Base-by-base conservation (phyloP, 192 early-diverging fungal genomes). In the Dispira parvispora region DNA sequence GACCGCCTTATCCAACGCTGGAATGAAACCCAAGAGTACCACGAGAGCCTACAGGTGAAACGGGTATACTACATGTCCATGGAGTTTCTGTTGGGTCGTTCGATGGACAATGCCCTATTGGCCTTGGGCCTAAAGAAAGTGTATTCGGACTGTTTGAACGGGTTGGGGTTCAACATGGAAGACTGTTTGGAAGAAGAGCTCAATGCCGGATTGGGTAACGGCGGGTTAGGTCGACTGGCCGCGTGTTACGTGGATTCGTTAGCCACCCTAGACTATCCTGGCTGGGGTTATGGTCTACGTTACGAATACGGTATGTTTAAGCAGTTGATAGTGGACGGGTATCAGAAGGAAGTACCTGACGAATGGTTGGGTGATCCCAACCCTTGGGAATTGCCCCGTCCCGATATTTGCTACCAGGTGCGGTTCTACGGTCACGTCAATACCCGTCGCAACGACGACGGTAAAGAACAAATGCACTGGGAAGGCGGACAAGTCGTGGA, bases 221-320 rank as follows among this genome's bases (percentile, higher is more conserved):
- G 96, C 65, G 96, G 96, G 69, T 77, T 98, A 10, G 96, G 93
- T 57, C 89, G 95, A 43, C 77, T 98, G 58, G 96, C 96, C 1
- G 96, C 96, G 46, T 98, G 96, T 72, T 98, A 94, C 65, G 91
- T 98, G 84, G 89, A 96, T 73, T 95, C 94, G 42, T 70, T 97
- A 69, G 92, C 96, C 38, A 90, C 91, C 61, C 71, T 88, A 23
- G 87, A 97, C 71, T 91, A 91, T 63, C 94, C 96, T 23, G 91
- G 86, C 38, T 92, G 94, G 90, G 90, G 96, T 63, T 98, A 98
- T 63, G 96, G 96, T 53, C 85, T 98, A 63, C 84, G 96, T 44
- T 98, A 96, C 80, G 89, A 84, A 60, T 98, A 98, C 74, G 96
- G 96, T 69, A 96, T 98, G 77, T 98, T 98, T 80, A 87, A 98